Evolutionary conservation across 108 stramenopile species (phyloP), one percentile per base, ranked within the genome.

Genomic region (Cylindrotheca closterium): DNA sequence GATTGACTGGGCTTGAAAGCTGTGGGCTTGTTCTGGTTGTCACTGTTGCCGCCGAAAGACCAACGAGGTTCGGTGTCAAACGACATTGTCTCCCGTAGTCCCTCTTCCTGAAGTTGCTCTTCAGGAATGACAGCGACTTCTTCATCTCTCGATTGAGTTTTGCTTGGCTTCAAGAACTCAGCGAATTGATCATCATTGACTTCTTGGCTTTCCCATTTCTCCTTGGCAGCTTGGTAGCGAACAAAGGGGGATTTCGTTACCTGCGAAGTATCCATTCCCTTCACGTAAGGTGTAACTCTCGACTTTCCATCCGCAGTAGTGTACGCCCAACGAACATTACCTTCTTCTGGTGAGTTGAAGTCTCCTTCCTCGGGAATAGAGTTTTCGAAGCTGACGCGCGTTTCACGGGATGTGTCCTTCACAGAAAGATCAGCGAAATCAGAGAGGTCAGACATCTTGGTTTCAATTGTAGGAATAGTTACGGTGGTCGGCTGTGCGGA

Each of bases 181-280:
- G n/a, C 59, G 10, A 47, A 27, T 19, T 45, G 4, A 37, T 46
- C 42, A 15, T 24, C 42, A 27, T 60, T 21, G 23, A 34, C 21
- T 5, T 47, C 47, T 5, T 51, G 30, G 18, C 31, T 22, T 29
- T 70, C 69, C n/a, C 37, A 63, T 31, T 58, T 61, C 1, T 32
- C 63, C 68, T 69, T 75, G 17, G 74, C 74, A 1, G 70, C 67
- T 49, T 68, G 60, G 57, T 64, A 75, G 2, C 74, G 67, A 28
- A 75, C 25, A 37, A 55, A 69, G 1, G 74, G 74, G 23, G 74
- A 75, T 21, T 68, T 55, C 0, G 74, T 64, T 1, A 53, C 55
- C 2, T 67, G 24, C 23, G 29, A 58, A 25, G 34, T 17, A 24
- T 30, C 28, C 46, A 21, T 51, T 19, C 74, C 67, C 23, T 55